Evolutionary conservation across 2,329 filamentous ascomycete genomes (phyloP).

Genomic region (Penicillium paneum): DNA sequence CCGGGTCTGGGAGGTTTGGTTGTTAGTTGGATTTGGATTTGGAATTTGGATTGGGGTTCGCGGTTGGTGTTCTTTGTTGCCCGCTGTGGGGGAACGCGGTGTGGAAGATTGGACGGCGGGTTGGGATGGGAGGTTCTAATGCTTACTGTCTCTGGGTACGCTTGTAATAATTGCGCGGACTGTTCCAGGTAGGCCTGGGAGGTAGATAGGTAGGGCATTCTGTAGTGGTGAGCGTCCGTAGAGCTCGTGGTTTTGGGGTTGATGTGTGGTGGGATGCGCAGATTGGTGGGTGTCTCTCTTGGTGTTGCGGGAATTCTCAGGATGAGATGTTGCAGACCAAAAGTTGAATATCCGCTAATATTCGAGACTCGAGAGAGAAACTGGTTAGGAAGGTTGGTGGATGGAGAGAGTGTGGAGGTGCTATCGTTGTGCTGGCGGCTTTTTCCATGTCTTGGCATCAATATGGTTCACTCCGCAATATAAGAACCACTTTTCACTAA

Average conservation of each 20-base stretch:
- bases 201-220: slow-evolving; percentile 77
- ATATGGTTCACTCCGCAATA: not conserved
- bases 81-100: not conserved
- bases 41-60: not conserved
- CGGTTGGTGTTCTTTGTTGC: not conserved
- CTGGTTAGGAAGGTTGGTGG: slow-evolving; percentile 7
- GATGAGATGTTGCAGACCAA: not conserved
- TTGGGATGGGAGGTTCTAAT: not conserved
- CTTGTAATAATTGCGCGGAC: slow-evolving; percentile 79
- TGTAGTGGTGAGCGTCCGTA: slow-evolving; percentile 13
- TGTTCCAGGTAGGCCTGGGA: slow-evolving; percentile 90
- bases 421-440: slow-evolving; percentile 22
- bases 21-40: not conserved
- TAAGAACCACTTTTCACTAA: not conserved
- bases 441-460: slow-evolving; percentile 27
- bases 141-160: slow-evolving; percentile 76
- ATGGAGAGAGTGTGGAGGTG: slow-evolving; percentile 15
- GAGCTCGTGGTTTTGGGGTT: slow-evolving; percentile 4
- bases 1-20: slow-evolving; percentile 59
- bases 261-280: not conserved
- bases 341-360: not conserved
- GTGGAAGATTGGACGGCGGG: not conserved
- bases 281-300: not conserved
- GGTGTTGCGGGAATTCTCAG: not conserved
- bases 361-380: not conserved